Conservation (phyloP, 2,329 filamentous ascomycete species). For the Endothia cerciana region DNA sequence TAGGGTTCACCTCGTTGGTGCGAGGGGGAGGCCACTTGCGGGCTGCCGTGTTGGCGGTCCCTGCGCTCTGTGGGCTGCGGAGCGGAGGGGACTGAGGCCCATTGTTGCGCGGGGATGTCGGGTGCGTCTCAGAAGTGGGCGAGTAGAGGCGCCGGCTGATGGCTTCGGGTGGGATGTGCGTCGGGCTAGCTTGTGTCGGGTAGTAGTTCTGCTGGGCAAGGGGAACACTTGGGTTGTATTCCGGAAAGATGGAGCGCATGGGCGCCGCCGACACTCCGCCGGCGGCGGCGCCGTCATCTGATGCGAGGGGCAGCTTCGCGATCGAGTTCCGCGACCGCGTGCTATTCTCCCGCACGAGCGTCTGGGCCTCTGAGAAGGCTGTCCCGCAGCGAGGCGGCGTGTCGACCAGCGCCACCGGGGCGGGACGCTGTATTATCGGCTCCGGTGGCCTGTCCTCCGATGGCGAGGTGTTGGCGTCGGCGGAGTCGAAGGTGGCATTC, state of each 20-base stretch:
- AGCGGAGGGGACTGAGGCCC: slow-evolving; percentile 34
- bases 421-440: slow-evolving; percentile 44
- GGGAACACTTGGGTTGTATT: slow-evolving; percentile 70
- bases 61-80: slow-evolving; percentile 39
- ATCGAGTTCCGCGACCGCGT: slow-evolving; percentile 59
- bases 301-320: slow-evolving; percentile 54
- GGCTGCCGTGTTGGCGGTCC: slow-evolving; percentile 29
- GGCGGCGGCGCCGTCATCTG: slow-evolving; percentile 32
- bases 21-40: slow-evolving; percentile 38
- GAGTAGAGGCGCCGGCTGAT: slow-evolving; percentile 70
- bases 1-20: slow-evolving; percentile 45
- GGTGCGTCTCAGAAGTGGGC: slow-evolving; percentile 37
- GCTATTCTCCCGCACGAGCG: slow-evolving; percentile 54
- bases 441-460: slow-evolving; percentile 30
- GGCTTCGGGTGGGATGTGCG: slow-evolving; percentile 64
- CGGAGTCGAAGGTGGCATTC: slow-evolving; percentile 19
- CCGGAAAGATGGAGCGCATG: slow-evolving; percentile 75
- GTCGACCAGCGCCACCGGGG: slow-evolving; percentile 48
- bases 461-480: slow-evolving; percentile 7
- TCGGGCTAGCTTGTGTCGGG: slow-evolving; percentile 67
- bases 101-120: slow-evolving; percentile 14
- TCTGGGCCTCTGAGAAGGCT: slow-evolving; percentile 55
- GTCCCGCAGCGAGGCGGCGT: slow-evolving; percentile 51
- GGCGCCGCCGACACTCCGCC: slow-evolving; percentile 35
- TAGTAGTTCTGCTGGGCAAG: slow-evolving; percentile 72